These are phyloP conservation scores for Stagonosporopsis cucurbitacearum DNA, from an alignment of 2,329 filamentous ascomycete genomes.

Conservation along the genomic window DNA sequence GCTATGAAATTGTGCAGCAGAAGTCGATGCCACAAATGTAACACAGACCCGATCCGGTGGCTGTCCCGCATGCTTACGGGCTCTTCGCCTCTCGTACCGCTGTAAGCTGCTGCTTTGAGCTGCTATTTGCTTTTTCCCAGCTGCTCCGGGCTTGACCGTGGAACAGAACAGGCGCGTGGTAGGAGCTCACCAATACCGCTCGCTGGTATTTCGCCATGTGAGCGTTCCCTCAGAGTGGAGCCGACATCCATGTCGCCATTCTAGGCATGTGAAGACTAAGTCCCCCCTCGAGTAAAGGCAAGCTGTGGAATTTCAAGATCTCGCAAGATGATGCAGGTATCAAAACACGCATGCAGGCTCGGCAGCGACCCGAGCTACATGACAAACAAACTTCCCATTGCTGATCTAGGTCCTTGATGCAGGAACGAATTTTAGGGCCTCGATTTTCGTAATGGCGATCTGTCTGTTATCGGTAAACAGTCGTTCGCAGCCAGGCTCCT, in stretches of 20 bases:
- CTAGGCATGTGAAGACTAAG: conserved; percentile 19
- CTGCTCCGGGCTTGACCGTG: conserved; percentile 13
- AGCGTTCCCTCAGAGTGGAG: conserved; percentile 9
- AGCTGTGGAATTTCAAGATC: conserved; percentile 10
- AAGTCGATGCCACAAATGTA: conserved; percentile 14
- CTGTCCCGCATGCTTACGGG: conserved; percentile 19
- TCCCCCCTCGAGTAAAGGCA: conserved; percentile 12
- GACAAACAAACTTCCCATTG: conserved; percentile 6
- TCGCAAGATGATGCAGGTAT: conserved; percentile 17
- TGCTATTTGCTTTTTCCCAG: conserved; percentile 10
- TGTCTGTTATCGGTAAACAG: conserved; percentile 5
- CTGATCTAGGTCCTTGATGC: not conserved
- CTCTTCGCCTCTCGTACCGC: conserved; percentile 16
- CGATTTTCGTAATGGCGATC: not conserved
- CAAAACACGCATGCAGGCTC: conserved; percentile 12
- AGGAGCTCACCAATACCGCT: conserved; percentile 1
- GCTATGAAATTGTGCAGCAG: conserved; percentile 7
- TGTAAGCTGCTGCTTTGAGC: conserved; percentile 16
- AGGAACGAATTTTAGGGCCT: conserved; percentile 1
- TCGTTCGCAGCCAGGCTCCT: conserved; percentile 6
- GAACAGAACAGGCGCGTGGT: conserved; percentile 9
- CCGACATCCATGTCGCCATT: conserved; percentile 8
- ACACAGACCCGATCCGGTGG: conserved; percentile 24
- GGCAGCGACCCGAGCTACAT: conserved; percentile 11
- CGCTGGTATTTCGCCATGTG: conserved; percentile 8